Percentiles rank a stretch among this genome's conserved stretches.
These are phyloP conservation scores for Leccinum ochraceum DNA, from an alignment of 768 basidiomycete species.

Conservation along the genomic window DNA sequence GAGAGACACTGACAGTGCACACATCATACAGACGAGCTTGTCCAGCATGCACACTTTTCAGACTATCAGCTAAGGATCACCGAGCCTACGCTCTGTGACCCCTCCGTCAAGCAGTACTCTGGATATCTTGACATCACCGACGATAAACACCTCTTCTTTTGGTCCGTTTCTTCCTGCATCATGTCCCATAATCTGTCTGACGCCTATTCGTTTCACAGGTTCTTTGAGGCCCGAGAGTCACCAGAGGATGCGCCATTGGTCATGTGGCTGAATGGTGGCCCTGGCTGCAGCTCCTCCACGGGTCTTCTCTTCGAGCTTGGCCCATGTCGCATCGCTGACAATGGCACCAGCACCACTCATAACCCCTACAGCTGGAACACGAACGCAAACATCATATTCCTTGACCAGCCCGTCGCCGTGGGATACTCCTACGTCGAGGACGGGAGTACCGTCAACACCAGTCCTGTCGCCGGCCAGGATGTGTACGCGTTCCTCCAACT, in stretches of 20 bases:
- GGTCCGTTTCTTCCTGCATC: slow-evolving; percentile 43
- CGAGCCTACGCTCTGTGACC: slow-evolving; percentile 74
- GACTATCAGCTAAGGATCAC: slow-evolving; percentile 61
- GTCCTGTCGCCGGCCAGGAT: slow-evolving; percentile 86
- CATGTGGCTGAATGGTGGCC: slow-evolving; percentile 89
- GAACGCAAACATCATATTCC: slow-evolving; percentile 60
- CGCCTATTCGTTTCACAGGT: slow-evolving; percentile 48
- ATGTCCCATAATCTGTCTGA: background rate
- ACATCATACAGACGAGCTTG: slow-evolving; percentile 52
- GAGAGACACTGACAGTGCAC: slow-evolving; percentile 1
- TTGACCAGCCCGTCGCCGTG: slow-evolving; percentile 81
- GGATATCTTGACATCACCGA: slow-evolving; percentile 83
- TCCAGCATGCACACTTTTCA: slow-evolving; percentile 54
- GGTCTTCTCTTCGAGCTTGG: slow-evolving; percentile 93
- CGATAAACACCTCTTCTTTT: slow-evolving; percentile 86
- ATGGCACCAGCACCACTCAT: slow-evolving; percentile 65
- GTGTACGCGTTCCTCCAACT: slow-evolving; percentile 85
- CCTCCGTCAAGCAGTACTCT: slow-evolving; percentile 70
- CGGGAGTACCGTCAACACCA: slow-evolving; percentile 71
- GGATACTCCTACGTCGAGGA: slow-evolving; percentile 87
- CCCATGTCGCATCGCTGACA: slow-evolving; percentile 73
- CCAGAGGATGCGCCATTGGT: slow-evolving; percentile 81
- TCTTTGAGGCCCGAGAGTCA: slow-evolving; percentile 80
- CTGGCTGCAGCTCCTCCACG: slow-evolving; percentile 71
- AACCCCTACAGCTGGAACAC: slow-evolving; percentile 89